Evolutionary conservation across 2,329 filamentous ascomycete species (phyloP), one percentile per base, ranked within the genome.

Genomic region (Scytalidium lignicola): DNA sequence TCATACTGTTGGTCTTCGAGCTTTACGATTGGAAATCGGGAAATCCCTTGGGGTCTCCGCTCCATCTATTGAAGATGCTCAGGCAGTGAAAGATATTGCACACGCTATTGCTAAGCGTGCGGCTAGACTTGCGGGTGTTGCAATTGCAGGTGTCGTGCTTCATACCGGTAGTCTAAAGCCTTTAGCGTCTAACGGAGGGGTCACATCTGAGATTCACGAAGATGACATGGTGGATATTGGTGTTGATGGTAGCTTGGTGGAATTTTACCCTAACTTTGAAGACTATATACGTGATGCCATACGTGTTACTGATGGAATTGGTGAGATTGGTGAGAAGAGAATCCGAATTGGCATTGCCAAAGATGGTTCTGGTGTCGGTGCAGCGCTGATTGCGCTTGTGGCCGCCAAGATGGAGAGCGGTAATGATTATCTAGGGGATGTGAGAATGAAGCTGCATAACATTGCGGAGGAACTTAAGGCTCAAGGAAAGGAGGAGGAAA

Each of bases 341-440:
- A 88, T 99, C 56, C 80, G 90, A 50, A 96, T 99, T 62, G 93
- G 92, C 19, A 93, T 97, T 62, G 93, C 93, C 54, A 96, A 96
- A 76, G 93, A 99, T 66, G 93, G 93, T 43, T 93, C 88, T 55
- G 93, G 90, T 55, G 88, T 96, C n/a, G 93, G 93, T 47, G 93
- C 93, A 2, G 93, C 93, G 39, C 73, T 99, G 60, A 97, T 97
- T 69, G 93, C 93, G 46, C 79, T 96, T 45, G 88, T 96, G 22
- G 92, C 92, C 1, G 86, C 87, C 1, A 74, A 77, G 62, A 82
- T 78, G 73, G 78, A 82, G 39, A 37, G 32, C n/a, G 32, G 32
- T 37, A 37, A 37, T 37, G 32, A 37, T 13, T 37, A 37, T 37
- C n/a, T 37, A 5, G 32, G 32, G 4, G 32, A 37, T 37, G 32